Evolutionary conservation across 2,329 filamentous ascomycete genomes (phyloP), one percentile per base, ranked within the genome.

Genomic region (Sporothrix pallida): DNA sequence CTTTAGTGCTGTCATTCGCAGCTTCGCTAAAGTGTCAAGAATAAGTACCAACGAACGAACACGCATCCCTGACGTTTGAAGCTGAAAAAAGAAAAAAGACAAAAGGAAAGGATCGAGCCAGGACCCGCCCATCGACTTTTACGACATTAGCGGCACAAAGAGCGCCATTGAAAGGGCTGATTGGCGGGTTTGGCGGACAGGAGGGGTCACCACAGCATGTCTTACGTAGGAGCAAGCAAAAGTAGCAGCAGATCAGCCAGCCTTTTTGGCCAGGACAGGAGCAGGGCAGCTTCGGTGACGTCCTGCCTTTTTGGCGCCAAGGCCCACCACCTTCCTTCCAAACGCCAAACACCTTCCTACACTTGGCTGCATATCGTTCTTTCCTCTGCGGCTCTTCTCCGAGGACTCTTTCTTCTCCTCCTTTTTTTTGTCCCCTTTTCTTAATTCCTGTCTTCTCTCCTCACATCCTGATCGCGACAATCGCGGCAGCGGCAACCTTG

Each of bases 181-280:
- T 48, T 48, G 42, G 42, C 42, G 42, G 62, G 20, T 12, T 12
- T 26, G 52, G 20, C 20, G 20, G 52, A 13, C 42, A 67, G 42
- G 62, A 46, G 62, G 60, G 31, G 60, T 37, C 44, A 44, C n/a
- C 26, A 15, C n/a, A 48, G 62, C 62, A n/a, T 63, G 58, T 63
- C 58, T 63, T 67, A 67, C 62, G 62, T 67, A 67, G 42, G 26
- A 60, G 37, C n/a, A n/a, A n/a, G n/a, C n/a, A n/a, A n/a, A n/a
- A n/a, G n/a, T n/a, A n/a, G n/a, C 56, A 37, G 26, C 26, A 26
- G 23, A 26, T 26, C 23, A 26, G 23, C 23, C 15, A 13, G 60
- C 37, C 42, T 65, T 26, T n/a, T 48, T 48, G 10, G 46, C 46
- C 15, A 13, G 46, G 10, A 2, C 10, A 12, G 46, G 7, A 15